phyloP scores from a whole-genome alignment of 2,329 filamentous ascomycete species.

The Colletotrichum sp. region DNA sequence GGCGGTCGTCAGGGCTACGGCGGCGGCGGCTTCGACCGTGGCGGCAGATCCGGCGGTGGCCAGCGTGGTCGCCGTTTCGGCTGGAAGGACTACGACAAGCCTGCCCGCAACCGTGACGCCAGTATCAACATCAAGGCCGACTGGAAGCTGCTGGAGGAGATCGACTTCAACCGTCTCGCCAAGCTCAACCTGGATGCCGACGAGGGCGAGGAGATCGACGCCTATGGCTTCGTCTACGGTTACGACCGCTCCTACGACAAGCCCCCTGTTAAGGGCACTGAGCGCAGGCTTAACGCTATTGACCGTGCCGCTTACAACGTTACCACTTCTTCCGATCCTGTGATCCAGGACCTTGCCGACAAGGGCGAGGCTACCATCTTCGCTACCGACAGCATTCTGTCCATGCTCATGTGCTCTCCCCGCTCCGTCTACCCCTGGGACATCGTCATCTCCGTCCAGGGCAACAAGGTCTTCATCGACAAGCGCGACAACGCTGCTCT shows the following conservation, averaged over 20 bases:
- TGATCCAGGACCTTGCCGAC: constrained; percentile 96
- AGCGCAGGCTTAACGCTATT: constrained; percentile 85
- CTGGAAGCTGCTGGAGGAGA: constrained; percentile 96
- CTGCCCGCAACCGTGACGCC: constrained; percentile 91
- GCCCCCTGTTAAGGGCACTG: constrained; percentile 84
- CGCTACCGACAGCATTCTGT: constrained; percentile 94
- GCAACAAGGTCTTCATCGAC: constrained; percentile 97
- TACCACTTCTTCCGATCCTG: constrained; percentile 92
- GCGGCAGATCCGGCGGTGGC: constrained; percentile 71
- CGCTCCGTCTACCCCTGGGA: constrained; percentile 99
- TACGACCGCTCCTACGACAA: constrained; percentile 98
- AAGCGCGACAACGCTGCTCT: constrained; percentile 95
- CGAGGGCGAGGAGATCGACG: constrained; percentile 93
- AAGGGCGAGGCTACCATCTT: constrained; percentile 97
- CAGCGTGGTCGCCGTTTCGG: constrained; percentile 86
- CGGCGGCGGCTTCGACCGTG: constrained; percentile 70
- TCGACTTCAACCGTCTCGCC: constrained; percentile 92
- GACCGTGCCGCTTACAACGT: constrained; percentile 98
- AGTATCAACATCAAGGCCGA: constrained; percentile 96
- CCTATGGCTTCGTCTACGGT: constrained; percentile 97
- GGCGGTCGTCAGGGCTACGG: constrained; percentile 69
- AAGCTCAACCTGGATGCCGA: constrained; percentile 97
- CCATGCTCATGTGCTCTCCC: constrained; percentile 98
- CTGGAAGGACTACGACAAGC: constrained; percentile 99
- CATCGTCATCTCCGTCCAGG: constrained; percentile 89